Base-by-base conservation (phyloP, 768 basidiomycete genomes). In the Termitomyces titanicus region DNA sequence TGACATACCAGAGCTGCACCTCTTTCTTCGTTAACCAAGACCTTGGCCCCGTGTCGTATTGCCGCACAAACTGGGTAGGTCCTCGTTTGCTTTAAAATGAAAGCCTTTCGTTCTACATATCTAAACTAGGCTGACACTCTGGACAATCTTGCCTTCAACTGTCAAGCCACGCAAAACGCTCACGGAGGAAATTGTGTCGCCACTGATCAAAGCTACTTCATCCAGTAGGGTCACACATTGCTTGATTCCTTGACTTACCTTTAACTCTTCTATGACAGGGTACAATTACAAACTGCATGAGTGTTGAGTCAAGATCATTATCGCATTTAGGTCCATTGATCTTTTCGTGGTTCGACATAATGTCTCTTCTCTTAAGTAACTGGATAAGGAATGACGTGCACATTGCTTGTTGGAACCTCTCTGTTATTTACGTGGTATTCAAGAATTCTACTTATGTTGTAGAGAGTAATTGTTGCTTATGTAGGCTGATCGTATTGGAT, bases 11-110 rank as follows among this genome's bases (percentile, higher is more conserved):
- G 15, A 72, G 65, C 59, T 81, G 78, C 68, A 63, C 70, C 58
- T 72, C 76, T 17, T 80, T 79, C 69, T 77, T 81, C 65, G 64
- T 77, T 35, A 79, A 81, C 63, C 80, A 80, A 61, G 74, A 74
- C 49, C 56, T 64, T 56, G 64, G 52, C 25, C 58, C 67, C 22
- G 58, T 79, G 24, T 65, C 65, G n/a, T 82, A 77, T 62, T 80
- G 79, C 61, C 73, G 78, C 34, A 71, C 66, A 13, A 74, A 78
- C 59, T 81, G 75, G 74, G 78, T 79, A 63, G 31, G 72, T 54
- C 22, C 31, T 34, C 20, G 34, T 13, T 29, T 5, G 13, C n/a
- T 20, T 15, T 20, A 8, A 5, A 4, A 10, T 24, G 31, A 45
- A 43, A 22, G 7, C 25, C 29, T 35, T 2, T 1, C 22, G 9